Evolutionary conservation across 108 stramenopile genomes (phyloP).

Genomic region (Cylindrotheca fusiformis): DNA sequence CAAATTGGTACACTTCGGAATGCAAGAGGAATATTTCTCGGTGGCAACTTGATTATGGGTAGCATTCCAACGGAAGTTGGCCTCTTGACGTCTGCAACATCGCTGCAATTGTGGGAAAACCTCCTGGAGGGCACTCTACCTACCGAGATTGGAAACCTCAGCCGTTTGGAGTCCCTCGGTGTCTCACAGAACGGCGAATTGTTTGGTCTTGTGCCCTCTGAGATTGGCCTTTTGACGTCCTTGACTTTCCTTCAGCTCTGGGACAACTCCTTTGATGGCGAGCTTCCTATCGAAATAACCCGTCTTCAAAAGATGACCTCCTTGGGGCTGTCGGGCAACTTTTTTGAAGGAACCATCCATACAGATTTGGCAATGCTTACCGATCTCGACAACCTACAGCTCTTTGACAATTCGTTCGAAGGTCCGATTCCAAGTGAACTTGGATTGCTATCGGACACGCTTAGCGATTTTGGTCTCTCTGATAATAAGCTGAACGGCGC

Average conservation of each 20-base stretch:
- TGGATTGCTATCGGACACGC: constrained; percentile 30
- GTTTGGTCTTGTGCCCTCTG: constrained; percentile 39
- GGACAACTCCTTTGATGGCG: constrained; percentile 25
- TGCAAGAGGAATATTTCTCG: too few relatives aligned
- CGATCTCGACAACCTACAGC: too few relatives aligned
- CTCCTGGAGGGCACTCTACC: constrained; percentile 45
- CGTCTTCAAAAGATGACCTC: too few relatives aligned
- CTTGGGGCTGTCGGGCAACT: too few relatives aligned
- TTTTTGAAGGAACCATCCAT: too few relatives aligned
- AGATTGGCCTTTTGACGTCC: constrained; percentile 27
- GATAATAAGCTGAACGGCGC: constrained; percentile 37
- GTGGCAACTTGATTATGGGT: too few relatives aligned
- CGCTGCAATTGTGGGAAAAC: constrained; percentile 35
- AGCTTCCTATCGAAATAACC: constrained; percentile 14
- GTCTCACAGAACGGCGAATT: constrained; percentile 56
- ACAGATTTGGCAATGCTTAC: constrained; percentile 35
- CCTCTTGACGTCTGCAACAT: too few relatives aligned
- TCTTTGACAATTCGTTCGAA: too few relatives aligned
- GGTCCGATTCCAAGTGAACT: too few relatives aligned
- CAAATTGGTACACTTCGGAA: constrained; percentile 26
- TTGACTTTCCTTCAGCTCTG: constrained; percentile 20
- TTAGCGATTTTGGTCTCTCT: constrained; percentile 40
- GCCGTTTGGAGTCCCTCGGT: too few relatives aligned
- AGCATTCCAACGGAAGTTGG: too few relatives aligned
- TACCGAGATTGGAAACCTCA: too few relatives aligned